Evolutionary conservation across 495 filamentous ascomycete species (phyloP).

Genomic region (Talaromyces nanjingensis): DNA sequence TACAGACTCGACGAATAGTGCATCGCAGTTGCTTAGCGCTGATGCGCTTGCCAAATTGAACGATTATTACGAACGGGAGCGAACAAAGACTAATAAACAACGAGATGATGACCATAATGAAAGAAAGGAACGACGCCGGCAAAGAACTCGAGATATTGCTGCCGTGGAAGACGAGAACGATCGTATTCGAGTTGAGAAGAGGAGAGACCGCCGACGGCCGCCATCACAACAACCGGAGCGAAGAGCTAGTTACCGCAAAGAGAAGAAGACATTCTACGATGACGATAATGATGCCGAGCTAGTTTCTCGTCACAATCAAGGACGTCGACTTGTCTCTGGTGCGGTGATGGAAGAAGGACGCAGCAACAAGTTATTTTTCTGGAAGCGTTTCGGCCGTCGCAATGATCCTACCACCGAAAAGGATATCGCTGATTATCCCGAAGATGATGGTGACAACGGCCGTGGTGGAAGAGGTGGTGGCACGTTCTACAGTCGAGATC

Average conservation of each 20-base stretch:
- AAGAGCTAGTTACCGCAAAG: conserved; percentile 5
- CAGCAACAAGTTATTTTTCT: conserved; percentile 29
- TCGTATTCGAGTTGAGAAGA: conserved; percentile 9
- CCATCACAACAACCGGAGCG: not conserved
- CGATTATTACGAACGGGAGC: conserved; percentile 41
- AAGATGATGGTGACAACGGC: conserved; percentile 7
- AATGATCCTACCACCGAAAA: conserved; percentile 8
- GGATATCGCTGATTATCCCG: not conserved
- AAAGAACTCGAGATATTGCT: conserved; percentile 21
- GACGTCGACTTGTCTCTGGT: conserved; percentile 59
- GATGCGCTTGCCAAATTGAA: conserved; percentile 57
- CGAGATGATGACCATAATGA: conserved; percentile 20
- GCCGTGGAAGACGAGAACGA: conserved; percentile 12
- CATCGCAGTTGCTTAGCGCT: conserved; percentile 33
- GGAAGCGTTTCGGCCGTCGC: conserved; percentile 29
- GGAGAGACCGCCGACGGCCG: conserved; percentile 13
- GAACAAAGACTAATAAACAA: conserved; percentile 17
- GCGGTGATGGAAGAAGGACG: conserved; percentile 61
- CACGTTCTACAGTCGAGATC: not conserved
- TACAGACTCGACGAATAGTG: conserved; percentile 32
- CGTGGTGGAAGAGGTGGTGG: conserved; percentile 10
- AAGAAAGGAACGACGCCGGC: conserved; percentile 24
- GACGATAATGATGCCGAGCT: conserved; percentile 12
- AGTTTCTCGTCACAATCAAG: conserved; percentile 35
- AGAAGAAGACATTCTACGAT: conserved; percentile 9